These are phyloP conservation scores for Rhizoclosmatium sp. DNA, from an alignment of 192 early-diverging fungal genomes.

Conservation along the genomic window DNA sequence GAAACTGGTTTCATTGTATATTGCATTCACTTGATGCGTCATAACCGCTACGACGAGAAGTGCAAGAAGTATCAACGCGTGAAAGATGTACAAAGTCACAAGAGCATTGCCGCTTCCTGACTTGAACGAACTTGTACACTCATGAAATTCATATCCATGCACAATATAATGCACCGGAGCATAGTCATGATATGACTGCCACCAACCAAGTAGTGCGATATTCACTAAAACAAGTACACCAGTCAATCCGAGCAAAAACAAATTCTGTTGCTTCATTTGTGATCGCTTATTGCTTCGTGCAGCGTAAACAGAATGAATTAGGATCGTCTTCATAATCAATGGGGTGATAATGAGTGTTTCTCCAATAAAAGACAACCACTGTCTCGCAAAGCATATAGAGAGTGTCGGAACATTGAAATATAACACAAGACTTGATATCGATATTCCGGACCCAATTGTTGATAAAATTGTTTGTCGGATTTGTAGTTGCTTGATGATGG, in stretches of 20 bases:
- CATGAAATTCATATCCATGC: not conserved
- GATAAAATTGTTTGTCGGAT: not conserved
- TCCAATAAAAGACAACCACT: not conserved
- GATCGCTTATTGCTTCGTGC: not conserved
- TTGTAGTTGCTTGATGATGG: not conserved
- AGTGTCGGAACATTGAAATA: not conserved
- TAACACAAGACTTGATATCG: not conserved
- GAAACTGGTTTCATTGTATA: not conserved
- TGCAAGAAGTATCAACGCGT: not conserved
- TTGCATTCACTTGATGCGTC: not conserved
- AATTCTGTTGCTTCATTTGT: not conserved
- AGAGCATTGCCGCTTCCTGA: not conserved
- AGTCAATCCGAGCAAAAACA: not conserved
- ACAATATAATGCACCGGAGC: not conserved
- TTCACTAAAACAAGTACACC: not conserved
- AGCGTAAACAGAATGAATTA: not conserved
- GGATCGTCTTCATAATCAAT: constrained; percentile 1
- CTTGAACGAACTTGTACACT: not conserved
- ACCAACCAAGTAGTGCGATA: not conserved
- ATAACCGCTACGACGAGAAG: not conserved
- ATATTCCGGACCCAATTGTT: not conserved
- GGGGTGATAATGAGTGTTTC: not conserved
- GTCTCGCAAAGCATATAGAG: not conserved
- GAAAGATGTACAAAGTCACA: not conserved
- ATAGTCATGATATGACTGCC: not conserved